Percentiles rank a stretch among this genome's conserved stretches.
Conservation (phyloP, 1,284 basidiomycete species). For the Ustilago esculenta region DNA sequence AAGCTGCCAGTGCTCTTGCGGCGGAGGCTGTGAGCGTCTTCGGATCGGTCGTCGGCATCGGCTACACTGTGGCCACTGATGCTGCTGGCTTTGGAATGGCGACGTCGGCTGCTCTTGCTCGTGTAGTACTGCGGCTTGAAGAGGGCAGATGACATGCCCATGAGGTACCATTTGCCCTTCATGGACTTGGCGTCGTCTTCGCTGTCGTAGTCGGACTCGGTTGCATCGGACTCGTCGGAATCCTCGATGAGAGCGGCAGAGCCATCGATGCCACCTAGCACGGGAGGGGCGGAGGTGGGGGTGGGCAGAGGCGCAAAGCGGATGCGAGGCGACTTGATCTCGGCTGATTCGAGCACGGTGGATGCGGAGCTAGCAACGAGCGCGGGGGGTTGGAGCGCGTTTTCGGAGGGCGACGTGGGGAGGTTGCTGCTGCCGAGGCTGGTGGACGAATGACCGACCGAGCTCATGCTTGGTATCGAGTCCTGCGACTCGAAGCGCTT, state of each 20-base stretch:
- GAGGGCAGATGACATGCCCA: conserved; percentile 58
- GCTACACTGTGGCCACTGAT: not conserved
- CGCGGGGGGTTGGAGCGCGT: conserved; percentile 2
- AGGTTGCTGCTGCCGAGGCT: conserved; percentile 33
- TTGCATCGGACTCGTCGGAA: conserved; percentile 21
- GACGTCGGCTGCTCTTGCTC: conserved; percentile 31
- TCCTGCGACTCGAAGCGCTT: conserved; percentile 44
- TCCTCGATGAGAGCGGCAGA: conserved; percentile 20
- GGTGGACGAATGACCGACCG: conserved; percentile 26
- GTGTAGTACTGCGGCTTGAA: conserved; percentile 55
- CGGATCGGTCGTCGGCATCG: conserved; percentile 26
- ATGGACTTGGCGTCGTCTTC: conserved; percentile 33
- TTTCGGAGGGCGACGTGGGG: conserved; percentile 17
- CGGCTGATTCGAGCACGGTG: conserved; percentile 12
- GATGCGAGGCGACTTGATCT: conserved; percentile 39
- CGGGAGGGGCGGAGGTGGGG: conserved; percentile 20
- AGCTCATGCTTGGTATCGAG: conserved; percentile 46
- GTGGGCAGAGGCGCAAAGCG: conserved; percentile 54
- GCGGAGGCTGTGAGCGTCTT: conserved; percentile 25
- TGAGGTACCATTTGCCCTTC: conserved; percentile 61
- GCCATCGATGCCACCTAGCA: conserved; percentile 4
- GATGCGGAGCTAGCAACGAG: conserved; percentile 8
- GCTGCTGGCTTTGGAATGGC: conserved; percentile 18
- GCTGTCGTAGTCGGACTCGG: conserved; percentile 42
- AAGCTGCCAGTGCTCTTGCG: conserved; percentile 44